Base-by-base conservation (phyloP, 768 basidiomycete species). In the Cyclocybe cylindracea region DNA sequence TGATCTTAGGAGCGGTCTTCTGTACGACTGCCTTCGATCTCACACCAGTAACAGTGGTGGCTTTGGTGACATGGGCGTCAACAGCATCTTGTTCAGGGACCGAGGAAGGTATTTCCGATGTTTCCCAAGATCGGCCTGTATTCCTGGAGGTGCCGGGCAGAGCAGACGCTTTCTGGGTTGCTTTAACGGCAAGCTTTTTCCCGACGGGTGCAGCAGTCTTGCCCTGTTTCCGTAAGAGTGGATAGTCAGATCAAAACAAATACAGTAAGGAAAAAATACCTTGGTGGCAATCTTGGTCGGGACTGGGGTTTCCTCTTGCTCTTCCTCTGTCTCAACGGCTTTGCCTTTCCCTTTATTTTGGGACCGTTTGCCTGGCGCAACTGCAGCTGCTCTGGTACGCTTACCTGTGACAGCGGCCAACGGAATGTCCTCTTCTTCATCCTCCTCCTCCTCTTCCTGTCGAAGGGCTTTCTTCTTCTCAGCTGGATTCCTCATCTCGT, bases 51-150 rank as follows among this genome's bases (percentile, higher is more conserved):
- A 47, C 36, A 24, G 40, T 31, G 9, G 10, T 51, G 7, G 41
- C 34, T 9, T 43, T 48, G 29, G 46, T 51, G n/a, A 35, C 35
- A 16, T 43, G 45, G 10, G 57, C 59, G 33, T 62, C 59, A 39
- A 51, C 41, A 10, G 55, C 45, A 53, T 83, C 80, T 61, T 85
- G 79, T 36, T 79, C 77, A 3, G 85, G 83, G 39, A 81, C 68
- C 13, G 86, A 88, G 0, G 85, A 85, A 5, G 84, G 84, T 10
- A 86, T 65, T 47, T 76, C 68, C 7, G 59, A 61, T 41, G 50
- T 61, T 50, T 77, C 75, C 63, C 62, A 67, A n/a, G 70, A 72
- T n/a, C 47, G 56, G 24, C 44, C 53, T 10, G 48, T 45, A 31
- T 36, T 31, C 32, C 48, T 55, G 18, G 35, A 29, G 8, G 35